Base-by-base conservation (phyloP, 1,284 basidiomycete genomes). In the Apiotrichum porosum region DNA sequence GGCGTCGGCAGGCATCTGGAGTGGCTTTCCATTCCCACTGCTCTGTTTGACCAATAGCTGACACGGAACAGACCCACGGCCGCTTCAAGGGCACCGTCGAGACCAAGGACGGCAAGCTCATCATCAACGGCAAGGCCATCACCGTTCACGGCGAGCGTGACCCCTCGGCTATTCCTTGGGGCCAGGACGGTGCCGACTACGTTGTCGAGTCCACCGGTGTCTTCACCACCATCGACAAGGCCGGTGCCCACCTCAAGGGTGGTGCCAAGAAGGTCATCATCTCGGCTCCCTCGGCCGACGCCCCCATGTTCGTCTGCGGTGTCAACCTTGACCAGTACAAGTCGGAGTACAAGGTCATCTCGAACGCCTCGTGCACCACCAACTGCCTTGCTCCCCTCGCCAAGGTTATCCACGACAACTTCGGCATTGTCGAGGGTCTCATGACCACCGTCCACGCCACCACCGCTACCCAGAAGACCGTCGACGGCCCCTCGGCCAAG, bases 221-320 rank as follows among this genome's bases (percentile, higher is more conserved):
- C 74, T 98, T 98, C 83, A 98, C 94, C 75, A 97, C 94, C 70
- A 83, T 73, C 56, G 79, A 80, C 54, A 93, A 89, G 80, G 94
- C 95, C 53, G 80, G 80, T 47, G 84, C 83, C 63, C 94, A 99
- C 80, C 80, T 99, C 78, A 93, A 95, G 79, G 94, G 95, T 71
- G 95, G 95, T 75, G 94, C 95, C 74, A 97, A 98, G 85, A 98
- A 97, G 82, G 94, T 99, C 73, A 81, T 99, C 79, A 98, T 99
- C 82, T 97, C 94, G 62, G 95, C 94, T 49, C 94, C 94, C 65
- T 98, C 95, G 23, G 84, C 92, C 47, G 95, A 98, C 76, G 95
- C 94, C 22, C 94, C 94, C 66, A 99, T 99, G 94, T 90, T 84
- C 75, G 88, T 92, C 56, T 82, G 80, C 65, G 94, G 94, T 81